Base-by-base conservation (phyloP, 129 eudicot genomes). In the Flaveria ramosissima region DNA sequence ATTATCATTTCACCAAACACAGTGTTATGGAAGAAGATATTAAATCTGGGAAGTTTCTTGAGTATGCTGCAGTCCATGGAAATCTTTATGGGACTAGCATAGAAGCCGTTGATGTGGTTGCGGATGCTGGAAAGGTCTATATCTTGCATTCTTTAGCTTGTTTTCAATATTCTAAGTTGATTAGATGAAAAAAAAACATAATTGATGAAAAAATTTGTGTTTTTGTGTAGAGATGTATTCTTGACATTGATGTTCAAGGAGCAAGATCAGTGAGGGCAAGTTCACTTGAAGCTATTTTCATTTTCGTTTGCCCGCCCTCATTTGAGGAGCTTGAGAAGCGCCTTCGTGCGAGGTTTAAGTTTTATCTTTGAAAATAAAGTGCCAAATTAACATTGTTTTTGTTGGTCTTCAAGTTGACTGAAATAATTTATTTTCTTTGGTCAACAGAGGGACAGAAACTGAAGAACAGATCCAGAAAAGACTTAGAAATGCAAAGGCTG, bases 201-300 rank as follows among this genome's bases (percentile, higher is more conserved):
- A 65, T 32, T 36, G 70, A 39, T 23, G 17, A 65, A 65, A 36
- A 36, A 30, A 21, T 3, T 13, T 77, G 53, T 82, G 71, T 61
- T 81, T 80, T 72, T 32, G n/a, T 85, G 88, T 84, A 94, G 98
- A 91, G 98, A 80, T 94, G 98, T 79, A 91, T 94, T 76, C 98
- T 94, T 75, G 98, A 94, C 84, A 94, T 94, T 76, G 97, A 94
- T 84, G 96, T 94, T 79, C 98, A 94, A 89, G 98, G 98, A 75
- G 98, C 98, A 72, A 85, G 89, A 67, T 89, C 93, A 21, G 96
- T 94, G 88, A 89, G 92, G 86, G 90, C 86, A 69, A 94, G 93
- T 87, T 77, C 96, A 67, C 90, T 94, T 73, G 97, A 94, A 78
- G 93, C 97, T 42, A 82, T 89, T 75, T 94, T 94, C 83, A 84